Conservation (phyloP, 495 filamentous ascomycete genomes). For the Xylaria intraflava region DNA sequence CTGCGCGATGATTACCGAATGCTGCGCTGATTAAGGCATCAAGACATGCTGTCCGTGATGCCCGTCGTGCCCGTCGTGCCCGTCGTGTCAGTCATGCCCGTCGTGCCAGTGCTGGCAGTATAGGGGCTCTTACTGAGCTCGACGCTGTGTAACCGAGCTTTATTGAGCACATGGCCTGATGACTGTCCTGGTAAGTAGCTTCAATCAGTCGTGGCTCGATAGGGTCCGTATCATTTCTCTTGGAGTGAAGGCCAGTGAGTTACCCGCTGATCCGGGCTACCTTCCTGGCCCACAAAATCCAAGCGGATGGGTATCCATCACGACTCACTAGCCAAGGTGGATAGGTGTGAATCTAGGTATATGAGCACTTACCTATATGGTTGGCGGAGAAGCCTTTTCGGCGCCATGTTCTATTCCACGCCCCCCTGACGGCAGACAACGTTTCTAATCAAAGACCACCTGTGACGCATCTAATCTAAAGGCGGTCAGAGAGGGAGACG, state of each 20-base stretch:
- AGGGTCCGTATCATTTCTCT: neutral
- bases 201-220: slow-evolving; percentile 1
- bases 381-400: slow-evolving; percentile 10
- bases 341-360: neutral
- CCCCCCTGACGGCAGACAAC: neutral
- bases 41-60: too few relatives aligned
- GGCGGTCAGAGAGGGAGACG: too few relatives aligned
- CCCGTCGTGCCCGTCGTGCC: too few relatives aligned
- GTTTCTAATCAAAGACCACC: too few relatives aligned
- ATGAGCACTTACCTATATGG: neutral
- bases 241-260: neutral
- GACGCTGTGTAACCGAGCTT: neutral
- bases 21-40: slow-evolving; percentile 2
- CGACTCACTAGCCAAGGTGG: neutral
- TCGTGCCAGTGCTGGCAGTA: too few relatives aligned
- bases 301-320: slow-evolving; percentile 7
- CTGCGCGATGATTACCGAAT: neutral
- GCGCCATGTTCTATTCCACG: neutral
- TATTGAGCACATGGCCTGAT: neutral
- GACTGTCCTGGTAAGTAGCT: neutral
- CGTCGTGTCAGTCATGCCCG: too few relatives aligned
- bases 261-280: slow-evolving; percentile 9
- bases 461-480: too few relatives aligned
- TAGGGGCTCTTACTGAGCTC: neutral
- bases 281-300: slow-evolving; percentile 10